phyloP scores from a whole-genome alignment of 768 basidiomycete genomes.

The Lactifluus pinguis region DNA sequence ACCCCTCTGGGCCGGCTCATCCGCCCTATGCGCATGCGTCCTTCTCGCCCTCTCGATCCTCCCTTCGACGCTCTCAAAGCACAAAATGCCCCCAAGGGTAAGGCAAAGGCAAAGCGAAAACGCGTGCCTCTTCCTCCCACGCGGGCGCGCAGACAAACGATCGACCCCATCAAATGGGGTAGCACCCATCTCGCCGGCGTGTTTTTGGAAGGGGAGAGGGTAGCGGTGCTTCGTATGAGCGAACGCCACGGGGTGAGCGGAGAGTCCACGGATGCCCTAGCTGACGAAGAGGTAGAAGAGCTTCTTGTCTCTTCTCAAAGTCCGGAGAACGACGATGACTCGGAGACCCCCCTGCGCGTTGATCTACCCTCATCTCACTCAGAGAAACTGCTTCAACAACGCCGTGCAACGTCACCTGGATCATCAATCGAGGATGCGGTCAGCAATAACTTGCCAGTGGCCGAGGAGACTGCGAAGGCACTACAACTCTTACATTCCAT shows the following conservation, averaged over 20 bases:
- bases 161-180: constrained; percentile 67
- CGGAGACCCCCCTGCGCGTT: neutral
- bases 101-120: constrained; percentile 32
- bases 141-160: constrained; percentile 52
- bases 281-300: constrained; percentile 8
- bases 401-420: neutral
- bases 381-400: neutral
- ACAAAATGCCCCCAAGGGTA: constrained; percentile 19
- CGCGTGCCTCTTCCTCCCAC: constrained; percentile 38
- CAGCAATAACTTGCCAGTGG: constrained; percentile 28
- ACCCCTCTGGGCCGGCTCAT: constrained; percentile 59
- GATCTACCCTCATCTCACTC: neutral
- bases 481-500: constrained; percentile 44
- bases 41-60: constrained; percentile 43
- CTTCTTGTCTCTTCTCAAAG: constrained; percentile 19
- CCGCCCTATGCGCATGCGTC: constrained; percentile 62
- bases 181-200: constrained; percentile 61
- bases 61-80: constrained; percentile 11
- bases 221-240: constrained; percentile 3
- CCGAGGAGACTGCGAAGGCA: constrained; percentile 36
- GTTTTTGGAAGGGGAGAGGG: constrained; percentile 37
- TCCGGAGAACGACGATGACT: neutral
- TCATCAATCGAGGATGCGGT: constrained; percentile 3
- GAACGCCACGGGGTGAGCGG: constrained; percentile 2
- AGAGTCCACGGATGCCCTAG: constrained; percentile 1